Evolutionary conservation across 2,329 filamentous ascomycete species (phyloP), one percentile per base, ranked within the genome.

Genomic region (Colletotrichum tropicale): DNA sequence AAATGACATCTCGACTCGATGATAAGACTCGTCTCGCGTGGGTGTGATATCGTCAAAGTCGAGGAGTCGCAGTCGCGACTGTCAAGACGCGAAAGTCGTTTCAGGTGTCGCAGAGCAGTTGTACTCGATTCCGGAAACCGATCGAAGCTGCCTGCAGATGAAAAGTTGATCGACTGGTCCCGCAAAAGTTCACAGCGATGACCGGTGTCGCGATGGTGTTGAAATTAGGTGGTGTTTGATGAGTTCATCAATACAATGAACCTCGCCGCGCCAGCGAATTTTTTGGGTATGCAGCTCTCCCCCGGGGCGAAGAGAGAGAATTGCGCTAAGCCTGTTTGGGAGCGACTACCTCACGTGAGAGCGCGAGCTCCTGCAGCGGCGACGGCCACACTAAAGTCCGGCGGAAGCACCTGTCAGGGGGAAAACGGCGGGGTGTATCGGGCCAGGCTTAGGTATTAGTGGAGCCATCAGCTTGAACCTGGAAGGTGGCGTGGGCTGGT

Each of bases 1-100:
- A 71, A 84, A 86, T 79, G 89, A 89, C 89, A 91, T 91, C 73
- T 79, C 84, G 80, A 77, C 71, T 76, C 56, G 64, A 38, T 69
- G 34, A 34, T 77, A 7, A 52, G 55, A 48, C 38, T 64, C 48
- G 69, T 55, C 61, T 69, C 65, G 71, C 60, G 72, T 68, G 32
- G 13, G 68, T 62, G 75, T 66, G 52, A 75, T 36, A 34, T 75
- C 73, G 69, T 72, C 69, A 52, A 74, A 66, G 64, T 70, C 71
- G 76, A 75, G 55, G 16, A 69, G 77, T 77, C 77, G 77, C 77
- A 66, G 62, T 66, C 60, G 73, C 76, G 74, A 77, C 77, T 64
- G 30, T 66, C 72, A 72, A 76, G 72, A 77, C 69, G 73, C 76
- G 77, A 73, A 67, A 65, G 58, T 65, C 64, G 74, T 67, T 30